A percentile compares a stretch with the other conserved stretches of the same genome.
These are phyloP conservation scores for Coprinopsis sp. DNA, from an alignment of 768 basidiomycete genomes.

Conservation along the genomic window DNA sequence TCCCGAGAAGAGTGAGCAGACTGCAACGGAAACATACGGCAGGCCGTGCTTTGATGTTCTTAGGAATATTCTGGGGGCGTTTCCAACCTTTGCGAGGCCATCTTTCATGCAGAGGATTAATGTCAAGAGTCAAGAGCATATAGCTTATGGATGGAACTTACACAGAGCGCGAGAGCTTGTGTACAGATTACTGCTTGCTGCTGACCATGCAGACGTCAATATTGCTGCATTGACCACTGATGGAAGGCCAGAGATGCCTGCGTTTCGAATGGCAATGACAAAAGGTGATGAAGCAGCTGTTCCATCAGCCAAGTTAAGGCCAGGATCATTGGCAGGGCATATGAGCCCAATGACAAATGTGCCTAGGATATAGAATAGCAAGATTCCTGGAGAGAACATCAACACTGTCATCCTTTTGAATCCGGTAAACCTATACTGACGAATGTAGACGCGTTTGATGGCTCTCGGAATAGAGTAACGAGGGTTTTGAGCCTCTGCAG, in stretches of 20 bases:
- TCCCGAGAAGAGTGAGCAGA: constrained; percentile 59
- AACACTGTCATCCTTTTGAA: background rate
- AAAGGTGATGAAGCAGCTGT: constrained; percentile 80
- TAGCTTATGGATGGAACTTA: constrained; percentile 30
- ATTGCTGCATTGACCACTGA: constrained; percentile 42
- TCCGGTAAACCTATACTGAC: constrained; percentile 27
- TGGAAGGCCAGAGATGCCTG: constrained; percentile 85
- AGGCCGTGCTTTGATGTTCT: constrained; percentile 68
- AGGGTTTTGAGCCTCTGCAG: constrained; percentile 90
- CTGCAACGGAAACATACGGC: constrained; percentile 68
- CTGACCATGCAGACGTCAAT: constrained; percentile 89
- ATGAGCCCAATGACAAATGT: constrained; percentile 79
- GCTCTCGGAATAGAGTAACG: constrained; percentile 58
- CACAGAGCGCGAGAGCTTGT: constrained; percentile 85
- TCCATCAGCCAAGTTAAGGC: constrained; percentile 48
- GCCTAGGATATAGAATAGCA: constrained; percentile 71
- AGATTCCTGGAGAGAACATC: constrained; percentile 52
- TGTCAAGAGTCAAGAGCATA: background rate
- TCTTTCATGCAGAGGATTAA: constrained; percentile 36
- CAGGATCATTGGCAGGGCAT: constrained; percentile 63
- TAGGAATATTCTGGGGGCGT: constrained; percentile 78
- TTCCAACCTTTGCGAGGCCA: constrained; percentile 73
- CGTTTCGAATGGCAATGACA: constrained; percentile 81
- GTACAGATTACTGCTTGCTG: constrained; percentile 85
- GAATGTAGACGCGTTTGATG: constrained; percentile 68